These are phyloP conservation scores for Prototheca wickerhamii DNA, from an alignment of 163 green algal genomes.

Conservation along the genomic window DNA sequence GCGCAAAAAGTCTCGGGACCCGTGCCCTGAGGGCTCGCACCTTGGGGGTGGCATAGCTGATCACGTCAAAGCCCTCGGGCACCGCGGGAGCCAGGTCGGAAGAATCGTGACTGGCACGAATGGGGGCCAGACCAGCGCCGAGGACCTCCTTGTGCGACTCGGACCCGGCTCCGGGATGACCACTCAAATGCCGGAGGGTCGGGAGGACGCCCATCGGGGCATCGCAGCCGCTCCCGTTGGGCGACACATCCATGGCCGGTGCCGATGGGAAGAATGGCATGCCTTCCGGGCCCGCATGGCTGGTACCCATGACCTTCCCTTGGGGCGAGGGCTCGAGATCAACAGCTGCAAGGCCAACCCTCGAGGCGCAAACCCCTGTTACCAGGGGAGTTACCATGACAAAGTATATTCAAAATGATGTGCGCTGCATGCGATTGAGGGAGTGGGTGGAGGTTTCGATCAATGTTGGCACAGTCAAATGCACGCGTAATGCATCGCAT, in stretches of 20 bases:
- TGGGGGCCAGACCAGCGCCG: background rate
- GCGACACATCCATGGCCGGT: no score
- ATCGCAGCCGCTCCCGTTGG: no score
- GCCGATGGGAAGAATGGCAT: no score
- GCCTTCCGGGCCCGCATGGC: no score
- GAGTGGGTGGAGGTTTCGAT: background rate
- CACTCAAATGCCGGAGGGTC: no score
- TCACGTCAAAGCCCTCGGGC: conserved; percentile 1
- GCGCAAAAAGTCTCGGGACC: background rate
- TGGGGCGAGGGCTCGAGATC: background rate
- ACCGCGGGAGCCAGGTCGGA: background rate
- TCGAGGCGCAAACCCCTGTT: background rate
- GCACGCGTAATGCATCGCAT: no score
- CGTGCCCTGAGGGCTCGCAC: background rate
- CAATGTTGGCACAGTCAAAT: no score
- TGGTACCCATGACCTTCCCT: background rate
- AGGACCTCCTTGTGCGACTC: no score
- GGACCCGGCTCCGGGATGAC: no score
- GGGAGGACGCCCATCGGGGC: no score
- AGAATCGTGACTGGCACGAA: background rate
- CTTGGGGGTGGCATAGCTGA: conserved; percentile 7
- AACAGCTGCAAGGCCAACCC: background rate
- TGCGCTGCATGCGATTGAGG: background rate
- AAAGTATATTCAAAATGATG: background rate
- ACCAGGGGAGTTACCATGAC: no score